phyloP scores from a whole-genome alignment of 805 yeast genomes.

The Pichia cabralensis region DNA sequence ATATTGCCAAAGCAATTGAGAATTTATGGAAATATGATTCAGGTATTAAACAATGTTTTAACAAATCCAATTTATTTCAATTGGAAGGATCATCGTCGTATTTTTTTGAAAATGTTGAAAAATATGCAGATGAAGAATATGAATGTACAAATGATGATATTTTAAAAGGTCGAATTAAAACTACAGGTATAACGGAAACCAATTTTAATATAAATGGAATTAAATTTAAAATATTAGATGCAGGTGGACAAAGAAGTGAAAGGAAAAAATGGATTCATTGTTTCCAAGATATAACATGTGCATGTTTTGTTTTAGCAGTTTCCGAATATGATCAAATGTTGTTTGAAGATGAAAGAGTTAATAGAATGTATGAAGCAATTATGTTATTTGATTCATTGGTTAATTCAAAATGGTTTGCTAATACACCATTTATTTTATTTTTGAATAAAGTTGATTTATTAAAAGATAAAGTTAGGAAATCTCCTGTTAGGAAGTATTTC shows the following conservation, averaged over 20 bases:
- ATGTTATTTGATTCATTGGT: constrained; percentile 74
- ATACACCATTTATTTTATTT: constrained; percentile 83
- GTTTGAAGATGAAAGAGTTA: constrained; percentile 82
- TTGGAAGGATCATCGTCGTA: constrained; percentile 75
- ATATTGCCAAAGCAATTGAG: constrained; percentile 62
- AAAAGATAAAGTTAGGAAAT: constrained; percentile 52
- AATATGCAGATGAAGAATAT: constrained; percentile 56
- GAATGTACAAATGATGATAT: constrained; percentile 75
- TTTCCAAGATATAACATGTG: constrained; percentile 81
- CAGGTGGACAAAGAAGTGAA: constrained; percentile 93
- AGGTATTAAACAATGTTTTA: constrained; percentile 53
- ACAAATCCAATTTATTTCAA: constrained; percentile 67
- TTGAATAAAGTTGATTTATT: constrained; percentile 83
- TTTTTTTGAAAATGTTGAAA: constrained; percentile 64
- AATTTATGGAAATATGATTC: constrained; percentile 60
- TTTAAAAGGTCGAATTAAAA: constrained; percentile 81
- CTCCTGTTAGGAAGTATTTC: constrained; percentile 63
- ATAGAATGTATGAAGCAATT: constrained; percentile 85
- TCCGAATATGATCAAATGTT: constrained; percentile 88
- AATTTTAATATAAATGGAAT: constrained; percentile 56
- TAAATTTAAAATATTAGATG: constrained; percentile 75
- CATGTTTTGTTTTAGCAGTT: constrained; percentile 79
- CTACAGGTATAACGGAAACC: constrained; percentile 91
- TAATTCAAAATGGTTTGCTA: constrained; percentile 74
- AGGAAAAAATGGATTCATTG: constrained; percentile 93